These are phyloP conservation scores for Melanogaster broomeanus DNA, from an alignment of 768 basidiomycete genomes.

Conservation along the genomic window DNA sequence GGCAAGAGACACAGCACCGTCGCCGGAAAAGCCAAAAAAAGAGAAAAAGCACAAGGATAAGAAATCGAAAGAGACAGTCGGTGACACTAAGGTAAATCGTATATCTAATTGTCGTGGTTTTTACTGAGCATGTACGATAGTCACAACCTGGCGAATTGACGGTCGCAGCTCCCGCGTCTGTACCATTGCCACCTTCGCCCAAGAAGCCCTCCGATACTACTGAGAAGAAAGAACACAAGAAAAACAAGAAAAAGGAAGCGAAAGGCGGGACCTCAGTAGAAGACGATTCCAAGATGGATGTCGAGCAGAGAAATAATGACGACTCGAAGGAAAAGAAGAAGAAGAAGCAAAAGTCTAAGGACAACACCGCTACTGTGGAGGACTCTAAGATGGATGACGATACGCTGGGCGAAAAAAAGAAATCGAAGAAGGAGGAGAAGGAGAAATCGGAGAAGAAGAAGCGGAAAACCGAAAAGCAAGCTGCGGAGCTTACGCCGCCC, in stretches of 20 bases:
- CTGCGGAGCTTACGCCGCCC: slow-evolving; percentile 19
- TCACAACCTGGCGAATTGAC: slow-evolving; percentile 4
- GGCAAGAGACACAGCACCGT: neutral
- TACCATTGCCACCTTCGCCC: neutral
- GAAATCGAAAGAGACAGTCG: slow-evolving; percentile 5
- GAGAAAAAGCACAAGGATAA: slow-evolving; percentile 21
- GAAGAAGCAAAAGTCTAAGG: slow-evolving; percentile 1
- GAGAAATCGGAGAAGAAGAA: slow-evolving; percentile 21
- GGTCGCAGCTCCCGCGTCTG: neutral
- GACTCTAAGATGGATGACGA: neutral
- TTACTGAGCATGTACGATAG: slow-evolving; percentile 6
- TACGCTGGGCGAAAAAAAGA: slow-evolving; percentile 2
- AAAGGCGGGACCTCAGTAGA: neutral
- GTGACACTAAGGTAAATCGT: slow-evolving; percentile 13
- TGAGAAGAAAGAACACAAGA: slow-evolving; percentile 19
- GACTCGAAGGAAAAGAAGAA: slow-evolving; percentile 8
- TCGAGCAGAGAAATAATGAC: neutral
- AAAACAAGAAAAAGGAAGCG: slow-evolving; percentile 9
- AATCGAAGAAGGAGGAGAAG: slow-evolving; percentile 10
- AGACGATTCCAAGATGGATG: slow-evolving; percentile 1
- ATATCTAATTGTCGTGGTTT: neutral
- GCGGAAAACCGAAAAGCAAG: slow-evolving; percentile 12
- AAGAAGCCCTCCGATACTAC: neutral
- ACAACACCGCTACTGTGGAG: neutral
- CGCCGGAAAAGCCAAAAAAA: slow-evolving; percentile 15